Conservation (phyloP, 371 early-diverging fungal genomes). For the Mucor saturninus region DNA sequence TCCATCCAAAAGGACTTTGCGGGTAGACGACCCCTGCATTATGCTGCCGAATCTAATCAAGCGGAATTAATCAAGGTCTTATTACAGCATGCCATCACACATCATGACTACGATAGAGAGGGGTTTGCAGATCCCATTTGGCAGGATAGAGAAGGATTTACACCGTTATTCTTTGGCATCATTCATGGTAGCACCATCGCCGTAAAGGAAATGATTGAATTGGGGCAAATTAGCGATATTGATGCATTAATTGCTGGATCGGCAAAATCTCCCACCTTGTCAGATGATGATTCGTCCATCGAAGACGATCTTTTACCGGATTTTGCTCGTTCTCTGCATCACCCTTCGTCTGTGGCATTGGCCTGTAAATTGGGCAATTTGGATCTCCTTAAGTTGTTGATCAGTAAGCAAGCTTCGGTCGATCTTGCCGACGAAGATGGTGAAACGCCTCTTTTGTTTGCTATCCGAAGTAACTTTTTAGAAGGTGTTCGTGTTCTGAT, state of each 20-base stretch:
- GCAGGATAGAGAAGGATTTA: slow-evolving; percentile 74
- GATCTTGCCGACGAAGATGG: slow-evolving; percentile 68
- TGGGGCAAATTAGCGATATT: slow-evolving; percentile 57
- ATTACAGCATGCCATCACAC: slow-evolving; percentile 49
- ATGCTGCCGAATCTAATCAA: slow-evolving; percentile 65
- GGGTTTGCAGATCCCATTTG: slow-evolving; percentile 55
- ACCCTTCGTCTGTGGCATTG: slow-evolving; percentile 58
- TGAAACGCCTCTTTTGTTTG: slow-evolving; percentile 67
- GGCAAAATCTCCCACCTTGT: slow-evolving; percentile 14
- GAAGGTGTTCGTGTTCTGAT: slow-evolving; percentile 61
- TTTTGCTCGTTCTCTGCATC: slow-evolving; percentile 41
- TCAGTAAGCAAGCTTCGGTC: slow-evolving; percentile 57
- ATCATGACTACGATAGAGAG: slow-evolving; percentile 40
- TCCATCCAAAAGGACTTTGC: slow-evolving; percentile 57
- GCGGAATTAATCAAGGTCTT: slow-evolving; percentile 49
- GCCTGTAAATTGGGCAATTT: slow-evolving; percentile 63
- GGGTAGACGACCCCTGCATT: slow-evolving; percentile 73
- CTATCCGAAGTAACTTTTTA: slow-evolving; percentile 56
- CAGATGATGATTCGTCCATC: neutral
- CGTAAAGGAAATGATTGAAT: slow-evolving; percentile 57
- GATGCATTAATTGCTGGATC: slow-evolving; percentile 48
- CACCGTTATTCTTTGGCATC: slow-evolving; percentile 73
- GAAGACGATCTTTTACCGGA: slow-evolving; percentile 36
- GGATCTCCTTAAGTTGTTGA: slow-evolving; percentile 51
- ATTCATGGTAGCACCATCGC: slow-evolving; percentile 63